These are phyloP conservation scores for Dothideomycetes sp. DNA, from an alignment of 2,329 filamentous ascomycete species.

Conservation along the genomic window DNA sequence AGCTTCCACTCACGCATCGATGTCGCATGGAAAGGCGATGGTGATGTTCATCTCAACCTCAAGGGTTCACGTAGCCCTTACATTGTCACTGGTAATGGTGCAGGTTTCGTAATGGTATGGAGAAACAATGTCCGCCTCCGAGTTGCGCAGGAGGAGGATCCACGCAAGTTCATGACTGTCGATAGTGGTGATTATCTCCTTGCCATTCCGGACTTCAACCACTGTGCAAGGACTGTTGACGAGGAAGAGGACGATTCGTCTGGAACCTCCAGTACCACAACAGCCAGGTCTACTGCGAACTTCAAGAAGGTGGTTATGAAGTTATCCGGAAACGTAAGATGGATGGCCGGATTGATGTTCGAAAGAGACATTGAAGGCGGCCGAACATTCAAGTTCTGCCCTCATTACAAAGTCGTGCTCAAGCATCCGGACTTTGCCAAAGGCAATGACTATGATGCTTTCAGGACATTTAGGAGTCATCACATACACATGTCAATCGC, in stretches of 20 bases:
- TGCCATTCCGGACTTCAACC: conserved; percentile 85
- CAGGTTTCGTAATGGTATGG: conserved; percentile 98
- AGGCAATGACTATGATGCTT: conserved; percentile 69
- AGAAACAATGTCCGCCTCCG: conserved; percentile 84
- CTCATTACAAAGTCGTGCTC: conserved; percentile 83
- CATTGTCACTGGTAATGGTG: conserved; percentile 79
- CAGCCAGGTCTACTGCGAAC: conserved; percentile 61
- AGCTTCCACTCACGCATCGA: conserved; percentile 87
- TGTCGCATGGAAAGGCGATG: conserved; percentile 87
- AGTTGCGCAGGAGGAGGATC: conserved; percentile 74
- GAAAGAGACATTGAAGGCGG: conserved; percentile 68
- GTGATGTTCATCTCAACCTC: conserved; percentile 84
- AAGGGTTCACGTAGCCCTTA: conserved; percentile 90
- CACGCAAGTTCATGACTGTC: conserved; percentile 87
- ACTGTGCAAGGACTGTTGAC: conserved; percentile 60
- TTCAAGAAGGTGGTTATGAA: conserved; percentile 99
- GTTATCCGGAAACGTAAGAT: conserved; percentile 88
- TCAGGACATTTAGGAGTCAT: conserved; percentile 88
- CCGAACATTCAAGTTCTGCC: conserved; percentile 77
- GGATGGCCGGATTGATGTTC: conserved; percentile 84
- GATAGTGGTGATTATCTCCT: conserved; percentile 92
- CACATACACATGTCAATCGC: conserved; percentile 94
- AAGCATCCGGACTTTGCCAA: conserved; percentile 69
- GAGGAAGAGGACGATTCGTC: conserved; percentile 40
- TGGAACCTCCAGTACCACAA: conserved; percentile 47